phyloP scores from a whole-genome alignment of 2,329 filamentous ascomycete species.

The Penicillium sp. region DNA sequence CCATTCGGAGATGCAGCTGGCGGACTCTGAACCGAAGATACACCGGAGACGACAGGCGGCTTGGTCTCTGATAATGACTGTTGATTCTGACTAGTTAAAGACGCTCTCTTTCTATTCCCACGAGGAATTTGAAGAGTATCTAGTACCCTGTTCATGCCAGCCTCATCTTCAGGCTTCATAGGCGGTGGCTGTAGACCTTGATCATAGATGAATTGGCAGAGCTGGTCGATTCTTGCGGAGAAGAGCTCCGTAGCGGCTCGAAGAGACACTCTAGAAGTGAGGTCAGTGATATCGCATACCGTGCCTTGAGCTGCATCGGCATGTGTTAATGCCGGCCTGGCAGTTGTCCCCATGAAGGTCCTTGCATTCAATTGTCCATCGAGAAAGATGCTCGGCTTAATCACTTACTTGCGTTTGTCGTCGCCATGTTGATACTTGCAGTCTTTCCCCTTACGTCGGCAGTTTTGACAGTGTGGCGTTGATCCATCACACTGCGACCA shows the following conservation, averaged over 20 bases:
- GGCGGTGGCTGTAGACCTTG: conserved; percentile 40
- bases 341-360: too few species aligned
- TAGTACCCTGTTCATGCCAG: conserved; percentile 38
- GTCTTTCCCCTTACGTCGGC: conserved; percentile 38
- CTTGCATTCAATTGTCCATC: too few species aligned
- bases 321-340: too few species aligned
- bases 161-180: conserved; percentile 41
- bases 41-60: neutral
- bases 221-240: conserved; percentile 39
- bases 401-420: conserved; percentile 41
- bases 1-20: conserved; percentile 11
- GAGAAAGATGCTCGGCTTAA: neutral
- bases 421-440: conserved; percentile 43
- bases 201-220: conserved; percentile 43
- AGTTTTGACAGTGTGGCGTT: conserved; percentile 40
- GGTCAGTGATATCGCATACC: conserved; percentile 2
- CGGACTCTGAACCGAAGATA: conserved; percentile 17
- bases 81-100: neutral
- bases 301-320: neutral
- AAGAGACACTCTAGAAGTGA: conserved; percentile 32
- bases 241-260: conserved; percentile 39
- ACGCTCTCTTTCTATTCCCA: conserved; percentile 16
- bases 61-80: neutral
- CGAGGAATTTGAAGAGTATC: conserved; percentile 38
- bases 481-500: conserved; percentile 37